Evolutionary conservation across 495 filamentous ascomycete species (phyloP).

Genomic region (Penicillium bialowiezense): DNA sequence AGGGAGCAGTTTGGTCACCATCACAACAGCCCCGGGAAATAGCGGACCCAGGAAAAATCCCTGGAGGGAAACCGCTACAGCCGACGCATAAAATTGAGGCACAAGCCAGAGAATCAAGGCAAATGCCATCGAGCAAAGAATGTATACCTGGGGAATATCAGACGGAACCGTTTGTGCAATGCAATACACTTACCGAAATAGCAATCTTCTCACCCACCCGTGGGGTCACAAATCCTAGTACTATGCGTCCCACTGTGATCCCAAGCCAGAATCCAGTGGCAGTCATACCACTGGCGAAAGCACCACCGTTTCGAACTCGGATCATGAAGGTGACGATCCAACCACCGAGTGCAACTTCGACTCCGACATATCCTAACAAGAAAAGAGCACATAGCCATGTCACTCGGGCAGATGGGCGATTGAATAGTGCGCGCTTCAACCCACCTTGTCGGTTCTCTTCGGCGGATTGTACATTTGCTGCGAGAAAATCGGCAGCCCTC

Average conservation of each 20-base stretch:
- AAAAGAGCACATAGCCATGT: constrained; percentile 79
- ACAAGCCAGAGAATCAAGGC: constrained; percentile 67
- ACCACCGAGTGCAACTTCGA: constrained; percentile 79
- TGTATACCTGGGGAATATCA: constrained; percentile 41
- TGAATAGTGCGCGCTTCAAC: constrained; percentile 55
- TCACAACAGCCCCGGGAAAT: constrained; percentile 75
- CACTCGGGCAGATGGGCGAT: constrained; percentile 44
- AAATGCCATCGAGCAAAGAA: constrained; percentile 47
- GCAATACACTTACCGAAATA: constrained; percentile 41
- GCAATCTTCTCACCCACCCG: constrained; percentile 59
- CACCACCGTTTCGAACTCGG: constrained; percentile 48
- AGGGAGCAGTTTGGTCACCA: constrained; percentile 78
- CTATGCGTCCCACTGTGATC: constrained; percentile 57
- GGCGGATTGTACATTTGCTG: constrained; percentile 28
- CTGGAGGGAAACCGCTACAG: constrained; percentile 63
- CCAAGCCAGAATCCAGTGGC: constrained; percentile 68
- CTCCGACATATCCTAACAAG: constrained; percentile 75
- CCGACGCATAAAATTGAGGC: constrained; percentile 69
- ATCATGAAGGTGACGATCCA: constrained; percentile 70
- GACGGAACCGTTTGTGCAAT: not conserved
- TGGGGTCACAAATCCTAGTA: constrained; percentile 62
- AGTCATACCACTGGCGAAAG: constrained; percentile 60
- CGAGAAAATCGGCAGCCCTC: constrained; percentile 60
- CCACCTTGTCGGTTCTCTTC: constrained; percentile 42
- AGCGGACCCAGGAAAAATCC: constrained; percentile 69